Conservation (phyloP, 1,284 basidiomycete species). For the Tylopilus sp. region DNA sequence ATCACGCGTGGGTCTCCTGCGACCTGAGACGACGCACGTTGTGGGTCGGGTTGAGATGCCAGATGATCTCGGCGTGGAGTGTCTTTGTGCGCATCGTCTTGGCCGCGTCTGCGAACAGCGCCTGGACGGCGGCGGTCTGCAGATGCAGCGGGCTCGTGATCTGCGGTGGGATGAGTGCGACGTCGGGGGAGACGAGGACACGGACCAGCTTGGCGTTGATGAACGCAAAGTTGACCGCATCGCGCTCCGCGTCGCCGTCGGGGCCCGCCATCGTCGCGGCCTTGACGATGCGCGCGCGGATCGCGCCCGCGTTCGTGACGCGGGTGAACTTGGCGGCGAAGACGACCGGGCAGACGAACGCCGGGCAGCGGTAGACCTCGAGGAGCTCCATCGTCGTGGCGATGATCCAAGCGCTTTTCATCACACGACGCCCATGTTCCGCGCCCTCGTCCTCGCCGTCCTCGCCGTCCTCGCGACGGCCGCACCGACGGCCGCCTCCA, state of each 20-base stretch:
- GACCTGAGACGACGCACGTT: conserved; percentile 52
- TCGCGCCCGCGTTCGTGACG: conserved; percentile 60
- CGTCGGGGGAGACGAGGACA: background rate
- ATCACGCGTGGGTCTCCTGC: background rate
- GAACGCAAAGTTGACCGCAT: conserved; percentile 83
- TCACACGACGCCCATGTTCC: background rate
- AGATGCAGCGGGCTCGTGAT: conserved; percentile 75
- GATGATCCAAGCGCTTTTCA: conserved; percentile 7
- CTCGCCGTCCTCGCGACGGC: conserved; percentile 38
- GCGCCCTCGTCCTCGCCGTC: conserved; percentile 18
- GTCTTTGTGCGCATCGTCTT: conserved; percentile 68
- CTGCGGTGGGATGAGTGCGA: conserved; percentile 38
- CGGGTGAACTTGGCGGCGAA: conserved; percentile 68
- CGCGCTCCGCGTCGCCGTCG: conserved; percentile 68
- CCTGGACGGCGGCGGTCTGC: conserved; percentile 78
- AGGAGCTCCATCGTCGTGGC: conserved; percentile 38
- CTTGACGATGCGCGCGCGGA: conserved; percentile 66
- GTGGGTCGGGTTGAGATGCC: conserved; percentile 79
- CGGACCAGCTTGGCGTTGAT: conserved; percentile 71
- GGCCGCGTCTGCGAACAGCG: conserved; percentile 67
- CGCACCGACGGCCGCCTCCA: conserved; percentile 38
- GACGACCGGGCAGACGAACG: conserved; percentile 49
- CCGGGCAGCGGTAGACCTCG: conserved; percentile 55
- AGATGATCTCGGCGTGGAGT: conserved; percentile 84
- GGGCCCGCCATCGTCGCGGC: conserved; percentile 60